These are phyloP conservation scores for Phlyctochytrium planicorne DNA, from an alignment of 192 early-diverging fungal genomes.

Conservation along the genomic window DNA sequence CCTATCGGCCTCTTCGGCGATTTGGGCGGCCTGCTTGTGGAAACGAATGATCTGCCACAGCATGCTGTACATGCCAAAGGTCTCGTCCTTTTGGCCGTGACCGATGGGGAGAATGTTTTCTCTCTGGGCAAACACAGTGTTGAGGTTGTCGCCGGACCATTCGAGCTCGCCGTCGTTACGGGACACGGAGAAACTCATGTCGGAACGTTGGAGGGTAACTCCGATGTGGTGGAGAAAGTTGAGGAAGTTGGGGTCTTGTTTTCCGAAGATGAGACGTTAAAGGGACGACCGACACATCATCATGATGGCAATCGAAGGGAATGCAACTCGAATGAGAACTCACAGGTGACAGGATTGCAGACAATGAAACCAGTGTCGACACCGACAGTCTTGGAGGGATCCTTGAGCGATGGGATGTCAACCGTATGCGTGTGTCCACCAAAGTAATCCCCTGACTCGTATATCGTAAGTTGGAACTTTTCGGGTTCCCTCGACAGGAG, in stretches of 20 bases:
- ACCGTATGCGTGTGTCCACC: conserved; percentile 70
- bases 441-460: conserved; percentile 49
- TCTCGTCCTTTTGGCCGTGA: conserved; percentile 11
- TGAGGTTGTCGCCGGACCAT: conserved; percentile 59
- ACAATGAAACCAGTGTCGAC: conserved; percentile 73
- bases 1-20: conserved; percentile 49
- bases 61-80: conserved; percentile 50
- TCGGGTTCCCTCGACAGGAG: conserved; percentile 37
- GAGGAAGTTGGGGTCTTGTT: conserved; percentile 57
- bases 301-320: neutral
- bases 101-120: conserved; percentile 42
- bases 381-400: conserved; percentile 30
- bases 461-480: conserved; percentile 45
- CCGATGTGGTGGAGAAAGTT: conserved; percentile 41
- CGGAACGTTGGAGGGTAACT: conserved; percentile 41
- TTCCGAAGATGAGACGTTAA: conserved; percentile 11
- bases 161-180: conserved; percentile 60
- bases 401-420: conserved; percentile 36
- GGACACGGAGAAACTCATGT: conserved; percentile 66
- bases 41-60: conserved; percentile 54
- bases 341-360: conserved; percentile 57
- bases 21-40: conserved; percentile 48
- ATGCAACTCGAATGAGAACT: too few relatives aligned
- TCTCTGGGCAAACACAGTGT: conserved; percentile 55
- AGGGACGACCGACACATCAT: neutral